A percentile compares a stretch with the other conserved stretches of the same genome.
Conservation (phyloP, 805 yeast species). For the Ogataea chonburiensis region DNA sequence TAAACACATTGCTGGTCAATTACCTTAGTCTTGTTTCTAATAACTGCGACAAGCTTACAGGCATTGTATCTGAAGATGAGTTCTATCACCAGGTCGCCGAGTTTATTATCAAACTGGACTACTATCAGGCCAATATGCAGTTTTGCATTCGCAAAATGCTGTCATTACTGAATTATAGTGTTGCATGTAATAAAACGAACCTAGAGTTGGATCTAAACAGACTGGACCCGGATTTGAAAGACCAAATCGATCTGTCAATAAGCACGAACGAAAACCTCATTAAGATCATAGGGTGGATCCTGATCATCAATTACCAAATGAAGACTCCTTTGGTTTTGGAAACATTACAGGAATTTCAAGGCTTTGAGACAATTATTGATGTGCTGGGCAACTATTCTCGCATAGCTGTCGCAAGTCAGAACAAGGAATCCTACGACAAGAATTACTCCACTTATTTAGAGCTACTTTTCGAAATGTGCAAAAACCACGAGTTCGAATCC, state of each 20-base stretch:
- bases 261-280: slow-evolving; percentile 31
- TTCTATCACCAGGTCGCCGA: slow-evolving; percentile 31
- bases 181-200: slow-evolving; percentile 27
- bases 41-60: slow-evolving; percentile 26
- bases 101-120: slow-evolving; percentile 24
- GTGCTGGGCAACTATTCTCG: slow-evolving; percentile 29
- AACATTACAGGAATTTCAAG: slow-evolving; percentile 50
- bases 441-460: slow-evolving; percentile 41
- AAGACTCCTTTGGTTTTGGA: slow-evolving; percentile 36
- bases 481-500: slow-evolving; percentile 43
- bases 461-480: slow-evolving; percentile 54
- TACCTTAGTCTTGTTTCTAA: slow-evolving; percentile 33
- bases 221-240: slow-evolving; percentile 18
- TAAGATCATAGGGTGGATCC: slow-evolving; percentile 34
- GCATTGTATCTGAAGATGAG: slow-evolving; percentile 21
- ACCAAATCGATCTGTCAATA: slow-evolving; percentile 24
- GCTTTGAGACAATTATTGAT: slow-evolving; percentile 42
- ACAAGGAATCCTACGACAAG: slow-evolving; percentile 24
- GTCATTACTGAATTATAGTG: slow-evolving; percentile 40
- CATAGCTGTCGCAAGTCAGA: slow-evolving; percentile 39
- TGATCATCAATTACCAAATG: slow-evolving; percentile 25
- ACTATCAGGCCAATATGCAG: slow-evolving; percentile 37
- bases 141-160: slow-evolving; percentile 52
- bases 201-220: slow-evolving; percentile 18
- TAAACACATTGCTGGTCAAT: slow-evolving; percentile 36